phyloP scores from a whole-genome alignment of 768 basidiomycete genomes.

The Mycena polygramma region DNA sequence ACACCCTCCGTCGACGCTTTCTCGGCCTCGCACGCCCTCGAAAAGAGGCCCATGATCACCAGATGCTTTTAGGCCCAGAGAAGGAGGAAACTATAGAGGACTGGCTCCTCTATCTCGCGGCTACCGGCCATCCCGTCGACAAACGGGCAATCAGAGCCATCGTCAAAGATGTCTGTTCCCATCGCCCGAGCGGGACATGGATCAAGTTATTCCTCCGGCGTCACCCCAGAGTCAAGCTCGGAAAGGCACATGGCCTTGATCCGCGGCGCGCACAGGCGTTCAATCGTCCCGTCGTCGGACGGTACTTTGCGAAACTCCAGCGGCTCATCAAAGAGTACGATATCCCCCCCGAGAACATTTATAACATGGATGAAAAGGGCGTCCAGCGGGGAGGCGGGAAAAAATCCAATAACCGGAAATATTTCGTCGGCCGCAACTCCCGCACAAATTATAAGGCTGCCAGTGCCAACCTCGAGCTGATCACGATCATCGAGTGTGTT shows the following conservation, averaged over 20 bases:
- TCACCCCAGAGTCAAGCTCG: not conserved
- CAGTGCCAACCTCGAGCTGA: conserved; percentile 53
- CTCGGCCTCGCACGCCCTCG: not conserved
- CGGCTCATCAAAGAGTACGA: not conserved
- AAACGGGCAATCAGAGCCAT: conserved; percentile 9
- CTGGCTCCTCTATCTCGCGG: conserved; percentile 35
- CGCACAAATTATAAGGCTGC: conserved; percentile 1
- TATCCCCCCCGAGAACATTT: not conserved
- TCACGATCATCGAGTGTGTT: conserved; percentile 56
- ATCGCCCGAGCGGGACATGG: not conserved
- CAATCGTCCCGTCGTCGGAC: not conserved
- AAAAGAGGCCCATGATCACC: conserved; percentile 12
- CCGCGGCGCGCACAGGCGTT: conserved; percentile 1
- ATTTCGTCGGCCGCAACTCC: not conserved
- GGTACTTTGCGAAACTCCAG: conserved; percentile 1
- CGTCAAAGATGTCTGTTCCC: conserved; percentile 4
- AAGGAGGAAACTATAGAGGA: conserved; percentile 32
- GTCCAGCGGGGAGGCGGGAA: conserved; percentile 1
- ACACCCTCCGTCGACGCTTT: not conserved
- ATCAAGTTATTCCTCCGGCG: not conserved
- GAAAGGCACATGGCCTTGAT: conserved; percentile 10
- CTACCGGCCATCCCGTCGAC: conserved; percentile 21
- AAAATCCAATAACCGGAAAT: conserved; percentile 1
- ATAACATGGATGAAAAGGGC: conserved; percentile 4
- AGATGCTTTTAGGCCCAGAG: conserved; percentile 29